Base-by-base conservation (phyloP, 257 asterid genomes). In the Mentha longifolia region DNA sequence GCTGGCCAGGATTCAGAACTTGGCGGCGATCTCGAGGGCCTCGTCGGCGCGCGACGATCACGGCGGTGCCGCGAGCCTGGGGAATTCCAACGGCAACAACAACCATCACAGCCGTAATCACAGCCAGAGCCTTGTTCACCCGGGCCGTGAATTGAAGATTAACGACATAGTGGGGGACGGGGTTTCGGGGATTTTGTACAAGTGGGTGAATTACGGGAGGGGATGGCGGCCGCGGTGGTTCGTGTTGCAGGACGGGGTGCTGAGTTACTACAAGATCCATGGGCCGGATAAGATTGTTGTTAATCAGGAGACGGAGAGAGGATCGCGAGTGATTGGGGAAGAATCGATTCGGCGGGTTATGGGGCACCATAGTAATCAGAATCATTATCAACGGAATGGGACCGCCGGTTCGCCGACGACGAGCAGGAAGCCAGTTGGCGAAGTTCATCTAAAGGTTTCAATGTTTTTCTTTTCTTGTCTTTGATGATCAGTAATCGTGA, bases 161-260 rank as follows among this genome's bases (percentile, higher is more conserved):
- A 90, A 91, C 55, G 97, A 91, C 6, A 88, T 91, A 17, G 94
- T 93, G 0, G 96, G 98, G 70, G 84, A 85, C 51, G 97, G 97
- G 51, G 80, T 93, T 65, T 88, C 88, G 8, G 97, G 98, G 63
- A 80, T 93, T 64, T 42, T 93, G 80, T 74, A 85, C 43, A 93
- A 93, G 78, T 93, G 98, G 98, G 98, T 93, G 76, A 93, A 93
- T 84, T 93, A 91, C 61, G 98, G 98, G n/a, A 86, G 80, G 67
- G 98, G 98, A 3, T 93, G 98, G 98, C 85, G 98, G 74, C 96
- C 91, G 5, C 75, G 98, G 82, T 93, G 98, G 97, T 89, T 93
- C 59, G 96, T 91, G 19, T 81, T 93, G 88, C 98, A 90, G 61
- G 98, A 93, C 70, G 98, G 96, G 3, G 98, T 93, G 22, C 67